Conservation (phyloP, 805 yeast genomes). For the Barnettozyma populi region DNA sequence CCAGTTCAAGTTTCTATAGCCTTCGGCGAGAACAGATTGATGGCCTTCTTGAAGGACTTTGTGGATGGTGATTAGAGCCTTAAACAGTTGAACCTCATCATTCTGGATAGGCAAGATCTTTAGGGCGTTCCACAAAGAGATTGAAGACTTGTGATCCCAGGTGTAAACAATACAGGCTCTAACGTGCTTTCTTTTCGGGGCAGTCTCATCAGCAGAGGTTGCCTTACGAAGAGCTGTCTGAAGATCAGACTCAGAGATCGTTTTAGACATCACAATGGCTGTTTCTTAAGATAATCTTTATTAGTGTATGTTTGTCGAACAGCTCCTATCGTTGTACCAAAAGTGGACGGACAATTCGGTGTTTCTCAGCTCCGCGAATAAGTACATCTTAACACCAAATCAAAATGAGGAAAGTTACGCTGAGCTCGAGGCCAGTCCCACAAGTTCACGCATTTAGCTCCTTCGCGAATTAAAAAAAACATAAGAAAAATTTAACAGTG, state of each 20-base stretch:
- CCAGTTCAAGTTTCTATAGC: conserved; percentile 73
- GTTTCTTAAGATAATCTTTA: background rate
- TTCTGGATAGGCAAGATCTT: conserved; percentile 74
- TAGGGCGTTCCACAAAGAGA: conserved; percentile 79
- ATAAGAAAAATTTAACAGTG: background rate
- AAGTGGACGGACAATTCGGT: background rate
- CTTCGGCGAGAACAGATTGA: conserved; percentile 75
- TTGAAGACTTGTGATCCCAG: conserved; percentile 88
- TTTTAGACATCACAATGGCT: conserved; percentile 19
- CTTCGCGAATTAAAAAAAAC: background rate
- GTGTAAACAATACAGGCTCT: conserved; percentile 93
- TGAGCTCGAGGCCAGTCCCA: background rate
- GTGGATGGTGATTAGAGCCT: conserved; percentile 79
- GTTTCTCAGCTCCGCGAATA: background rate
- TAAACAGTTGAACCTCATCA: conserved; percentile 81
- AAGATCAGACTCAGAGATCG: conserved; percentile 34
- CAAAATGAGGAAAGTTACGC: background rate
- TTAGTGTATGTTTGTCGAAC: background rate
- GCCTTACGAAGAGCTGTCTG: conserved; percentile 60
- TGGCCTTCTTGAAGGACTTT: conserved; percentile 99
- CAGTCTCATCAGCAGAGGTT: conserved; percentile 75
- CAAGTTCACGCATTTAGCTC: background rate
- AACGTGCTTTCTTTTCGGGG: conserved; percentile 95
- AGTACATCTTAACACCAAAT: background rate
- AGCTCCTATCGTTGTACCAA: background rate